phyloP scores from a whole-genome alignment of 2,329 filamentous ascomycete species.

The Aspergillus pseudotamarii region DNA sequence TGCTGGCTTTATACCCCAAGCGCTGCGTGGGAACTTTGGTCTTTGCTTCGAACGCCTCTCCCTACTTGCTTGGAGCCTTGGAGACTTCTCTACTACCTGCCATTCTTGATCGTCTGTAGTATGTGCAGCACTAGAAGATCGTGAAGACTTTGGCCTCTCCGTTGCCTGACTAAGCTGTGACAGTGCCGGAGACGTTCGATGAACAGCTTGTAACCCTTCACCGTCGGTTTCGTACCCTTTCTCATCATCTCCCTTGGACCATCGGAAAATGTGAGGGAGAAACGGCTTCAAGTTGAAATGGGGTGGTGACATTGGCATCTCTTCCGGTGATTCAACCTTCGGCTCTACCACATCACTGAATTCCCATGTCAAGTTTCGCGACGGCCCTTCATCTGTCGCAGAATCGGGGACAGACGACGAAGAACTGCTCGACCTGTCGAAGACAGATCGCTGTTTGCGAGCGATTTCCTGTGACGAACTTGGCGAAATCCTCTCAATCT shows the following conservation, averaged over 20 bases:
- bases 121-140: slow-evolving; percentile 26
- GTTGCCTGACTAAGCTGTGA: slow-evolving; percentile 36
- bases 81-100: slow-evolving; percentile 33
- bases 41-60: slow-evolving; percentile 17
- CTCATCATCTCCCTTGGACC: slow-evolving; percentile 31
- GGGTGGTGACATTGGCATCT: slow-evolving; percentile 25
- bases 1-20: slow-evolving; percentile 23
- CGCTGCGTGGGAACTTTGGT: slow-evolving; percentile 20
- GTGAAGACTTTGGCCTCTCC: slow-evolving; percentile 28
- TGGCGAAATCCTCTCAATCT: slow-evolving; percentile 47
- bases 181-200: slow-evolving; percentile 30
- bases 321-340: slow-evolving; percentile 39
- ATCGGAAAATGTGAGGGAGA: slow-evolving; percentile 37
- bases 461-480: slow-evolving; percentile 43
- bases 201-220: slow-evolving; percentile 27
- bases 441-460: slow-evolving; percentile 47
- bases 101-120: slow-evolving; percentile 33
- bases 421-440: slow-evolving; percentile 50
- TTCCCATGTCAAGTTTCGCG: slow-evolving; percentile 37
- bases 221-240: slow-evolving; percentile 39
- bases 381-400: slow-evolving; percentile 40
- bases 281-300: slow-evolving; percentile 35
- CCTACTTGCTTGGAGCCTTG: slow-evolving; percentile 18
- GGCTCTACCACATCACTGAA: slow-evolving; percentile 32
- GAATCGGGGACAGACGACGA: slow-evolving; percentile 48